Percentiles rank a stretch among this genome's conserved stretches.
Conservation (phyloP, 352 stramenopile species). For the Pythium dissimile region DNA sequence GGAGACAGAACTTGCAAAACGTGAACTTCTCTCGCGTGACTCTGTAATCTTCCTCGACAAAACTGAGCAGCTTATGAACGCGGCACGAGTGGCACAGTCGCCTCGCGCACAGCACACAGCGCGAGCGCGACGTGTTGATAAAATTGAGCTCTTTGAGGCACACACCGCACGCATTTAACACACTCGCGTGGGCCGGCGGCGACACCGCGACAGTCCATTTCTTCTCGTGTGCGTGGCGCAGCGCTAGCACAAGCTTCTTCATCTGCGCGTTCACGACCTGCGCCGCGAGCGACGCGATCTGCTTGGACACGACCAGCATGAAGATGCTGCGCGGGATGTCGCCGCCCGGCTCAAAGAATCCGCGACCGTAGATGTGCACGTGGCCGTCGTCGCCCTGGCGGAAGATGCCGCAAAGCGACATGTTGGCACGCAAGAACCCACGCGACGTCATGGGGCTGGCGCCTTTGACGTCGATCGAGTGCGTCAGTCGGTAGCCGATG, state of each 20-base stretch:
- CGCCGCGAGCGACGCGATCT: neutral
- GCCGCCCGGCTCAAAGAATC: constrained; percentile 31
- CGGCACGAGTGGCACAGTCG: constrained; percentile 5
- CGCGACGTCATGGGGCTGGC: neutral
- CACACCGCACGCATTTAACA: neutral
- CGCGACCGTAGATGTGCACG: constrained; percentile 35
- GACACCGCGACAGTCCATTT: constrained; percentile 5
- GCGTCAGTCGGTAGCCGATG: constrained; percentile 46
- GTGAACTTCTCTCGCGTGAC: neutral
- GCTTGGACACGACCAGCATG: neutral
- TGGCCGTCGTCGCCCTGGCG: constrained; percentile 26
- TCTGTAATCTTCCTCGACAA: neutral
- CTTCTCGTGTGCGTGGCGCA: neutral
- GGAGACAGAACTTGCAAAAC: constrained; percentile 6
- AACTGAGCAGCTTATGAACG: constrained; percentile 9
- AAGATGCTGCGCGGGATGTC: constrained; percentile 27
- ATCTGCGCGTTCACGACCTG: neutral
- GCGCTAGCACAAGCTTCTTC: constrained; percentile 14
- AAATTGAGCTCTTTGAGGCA: constrained; percentile 9
- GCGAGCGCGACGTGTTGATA: constrained; percentile 9
- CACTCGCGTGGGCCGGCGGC: neutral
- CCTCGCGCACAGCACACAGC: constrained; percentile 9
- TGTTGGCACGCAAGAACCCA: constrained; percentile 29
- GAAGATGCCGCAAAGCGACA: constrained; percentile 38
- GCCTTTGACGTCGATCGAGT: constrained; percentile 32